Evolutionary conservation across 768 basidiomycete species (phyloP).

Genomic region (Dendrothele bispora): DNA sequence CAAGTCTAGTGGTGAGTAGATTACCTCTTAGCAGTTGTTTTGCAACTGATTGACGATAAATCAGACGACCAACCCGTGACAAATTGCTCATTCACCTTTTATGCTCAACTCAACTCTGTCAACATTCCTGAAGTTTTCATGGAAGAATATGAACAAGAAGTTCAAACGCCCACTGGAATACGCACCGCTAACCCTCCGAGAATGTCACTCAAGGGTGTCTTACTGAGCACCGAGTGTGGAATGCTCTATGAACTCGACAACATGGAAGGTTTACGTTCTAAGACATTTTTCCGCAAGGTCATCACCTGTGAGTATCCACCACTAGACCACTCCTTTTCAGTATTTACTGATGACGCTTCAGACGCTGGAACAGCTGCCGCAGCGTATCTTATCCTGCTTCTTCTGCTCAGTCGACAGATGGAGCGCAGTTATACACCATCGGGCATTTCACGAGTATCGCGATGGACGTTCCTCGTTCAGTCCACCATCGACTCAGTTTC

Average conservation of each 20-base stretch:
- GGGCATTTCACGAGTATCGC: conserved; percentile 73
- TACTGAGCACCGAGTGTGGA: conserved; percentile 82
- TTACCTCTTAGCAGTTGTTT: not conserved
- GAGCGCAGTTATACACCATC: conserved; percentile 76
- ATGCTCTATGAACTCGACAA: conserved; percentile 66
- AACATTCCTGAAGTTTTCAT: conserved; percentile 53
- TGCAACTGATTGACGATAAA: not conserved
- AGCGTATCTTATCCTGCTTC: conserved; percentile 65
- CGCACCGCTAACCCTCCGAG: conserved; percentile 57
- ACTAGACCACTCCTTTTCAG: not conserved
- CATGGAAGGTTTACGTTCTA: conserved; percentile 66
- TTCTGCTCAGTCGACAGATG: conserved; percentile 73
- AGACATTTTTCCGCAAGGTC: conserved; percentile 72
- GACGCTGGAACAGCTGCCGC: conserved; percentile 73
- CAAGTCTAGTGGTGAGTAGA: conserved; percentile 28
- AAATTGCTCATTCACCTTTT: conserved; percentile 64
- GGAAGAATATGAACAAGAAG: conserved; percentile 71
- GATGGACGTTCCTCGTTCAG: conserved; percentile 82
- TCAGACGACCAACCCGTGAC: conserved; percentile 52
- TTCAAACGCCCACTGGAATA: conserved; percentile 72
- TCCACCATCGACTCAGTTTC: conserved; percentile 79
- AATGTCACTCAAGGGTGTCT: conserved; percentile 58
- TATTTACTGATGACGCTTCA: conserved; percentile 23
- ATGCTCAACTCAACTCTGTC: conserved; percentile 62
- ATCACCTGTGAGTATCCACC: conserved; percentile 61